Conservation (phyloP, 2,329 filamentous ascomycete species). For the Leptoxyphium fumago region DNA sequence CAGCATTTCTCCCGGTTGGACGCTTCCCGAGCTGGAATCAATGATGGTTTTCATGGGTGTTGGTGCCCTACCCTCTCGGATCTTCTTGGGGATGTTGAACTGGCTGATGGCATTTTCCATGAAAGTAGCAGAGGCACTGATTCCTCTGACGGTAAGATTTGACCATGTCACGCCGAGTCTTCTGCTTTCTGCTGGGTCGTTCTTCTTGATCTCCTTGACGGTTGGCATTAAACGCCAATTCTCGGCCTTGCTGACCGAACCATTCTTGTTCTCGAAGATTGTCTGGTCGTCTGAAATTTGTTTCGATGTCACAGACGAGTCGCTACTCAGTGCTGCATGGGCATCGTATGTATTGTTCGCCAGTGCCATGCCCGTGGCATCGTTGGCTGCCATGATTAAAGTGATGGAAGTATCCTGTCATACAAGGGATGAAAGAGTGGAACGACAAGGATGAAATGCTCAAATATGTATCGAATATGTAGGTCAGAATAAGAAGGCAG, state of each 20-base stretch:
- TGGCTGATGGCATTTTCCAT: constrained; percentile 48
- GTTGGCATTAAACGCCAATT: constrained; percentile 37
- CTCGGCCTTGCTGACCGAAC: constrained; percentile 20
- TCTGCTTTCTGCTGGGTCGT: constrained; percentile 22
- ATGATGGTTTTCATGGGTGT: constrained; percentile 44
- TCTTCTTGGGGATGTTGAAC: constrained; percentile 21
- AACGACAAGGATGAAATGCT: too few species aligned
- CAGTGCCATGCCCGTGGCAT: constrained; percentile 3
- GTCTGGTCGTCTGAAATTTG: constrained; percentile 1
- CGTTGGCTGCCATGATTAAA: constrained; percentile 4
- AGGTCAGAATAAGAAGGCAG: too few species aligned
- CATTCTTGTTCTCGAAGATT: constrained; percentile 3
- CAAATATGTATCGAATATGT: too few species aligned
- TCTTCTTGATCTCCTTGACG: constrained; percentile 26
- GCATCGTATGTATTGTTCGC: constrained; percentile 3
- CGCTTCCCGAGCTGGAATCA: constrained; percentile 49
- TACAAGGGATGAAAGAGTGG: too few species aligned
- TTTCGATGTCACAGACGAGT: constrained; percentile 1
- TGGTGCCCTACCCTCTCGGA: not conserved
- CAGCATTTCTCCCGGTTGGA: constrained; percentile 76
- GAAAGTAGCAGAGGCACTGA: constrained; percentile 46
- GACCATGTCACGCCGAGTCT: constrained; percentile 48
- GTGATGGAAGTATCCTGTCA: too few species aligned
- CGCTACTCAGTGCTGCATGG: constrained; percentile 2
- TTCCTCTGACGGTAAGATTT: constrained; percentile 48